phyloP scores from a whole-genome alignment of 2,329 filamentous ascomycete species.

The Gyromitra esculenta region DNA sequence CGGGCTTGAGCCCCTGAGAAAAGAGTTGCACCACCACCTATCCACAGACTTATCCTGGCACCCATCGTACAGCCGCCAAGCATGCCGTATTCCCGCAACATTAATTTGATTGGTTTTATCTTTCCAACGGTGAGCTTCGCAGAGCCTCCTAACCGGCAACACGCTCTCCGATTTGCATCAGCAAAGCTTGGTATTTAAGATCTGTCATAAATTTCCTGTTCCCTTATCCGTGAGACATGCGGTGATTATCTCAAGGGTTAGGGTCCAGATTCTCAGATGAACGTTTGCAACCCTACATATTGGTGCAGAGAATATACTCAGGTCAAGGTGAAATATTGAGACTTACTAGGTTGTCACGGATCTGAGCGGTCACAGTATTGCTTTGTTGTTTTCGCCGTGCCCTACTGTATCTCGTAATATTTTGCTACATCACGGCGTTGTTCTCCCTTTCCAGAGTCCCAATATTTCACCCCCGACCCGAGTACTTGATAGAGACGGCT shows the following conservation, averaged over 20 bases:
- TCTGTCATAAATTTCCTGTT: not conserved
- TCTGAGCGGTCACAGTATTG: too few species aligned
- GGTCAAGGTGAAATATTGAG: too few species aligned
- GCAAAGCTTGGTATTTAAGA: constrained; percentile 13
- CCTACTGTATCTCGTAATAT: constrained; percentile 6
- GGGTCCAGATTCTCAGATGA: not conserved
- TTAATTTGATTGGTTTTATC: not conserved
- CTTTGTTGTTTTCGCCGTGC: not conserved
- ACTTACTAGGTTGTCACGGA: not conserved
- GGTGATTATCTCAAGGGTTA: not conserved
- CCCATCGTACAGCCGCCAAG: too few species aligned
- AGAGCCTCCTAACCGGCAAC: not conserved
- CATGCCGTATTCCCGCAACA: not conserved
- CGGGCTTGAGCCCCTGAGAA: too few species aligned
- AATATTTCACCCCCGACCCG: constrained; percentile 1
- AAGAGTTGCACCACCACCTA: too few species aligned
- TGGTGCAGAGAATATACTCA: not conserved
- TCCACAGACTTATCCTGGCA: too few species aligned
- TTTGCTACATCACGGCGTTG: constrained; percentile 8
- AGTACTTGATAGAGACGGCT: not conserved
- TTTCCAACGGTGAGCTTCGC: not conserved
- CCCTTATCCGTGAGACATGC: not conserved
- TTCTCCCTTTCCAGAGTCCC: not conserved
- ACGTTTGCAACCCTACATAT: not conserved
- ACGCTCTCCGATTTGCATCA: constrained; percentile 1